Evolutionary conservation across 73 alveolate species (phyloP).

Genomic region (Paramecium tetraurelia): DNA sequence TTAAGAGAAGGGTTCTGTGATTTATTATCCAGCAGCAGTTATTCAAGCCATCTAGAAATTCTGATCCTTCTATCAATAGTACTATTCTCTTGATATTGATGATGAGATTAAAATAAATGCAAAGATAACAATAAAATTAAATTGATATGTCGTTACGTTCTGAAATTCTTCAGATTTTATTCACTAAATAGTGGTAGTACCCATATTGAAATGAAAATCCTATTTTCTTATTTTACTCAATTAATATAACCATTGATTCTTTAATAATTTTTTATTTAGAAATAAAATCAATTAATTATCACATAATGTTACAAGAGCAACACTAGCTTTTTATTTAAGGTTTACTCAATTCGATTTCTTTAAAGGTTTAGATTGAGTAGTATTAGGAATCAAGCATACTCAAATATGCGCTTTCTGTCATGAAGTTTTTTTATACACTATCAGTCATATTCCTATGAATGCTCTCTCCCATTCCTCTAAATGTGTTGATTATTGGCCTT

Average conservation of each 20-base stretch:
- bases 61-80: not conserved
- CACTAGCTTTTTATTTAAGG: not conserved
- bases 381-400: not conserved
- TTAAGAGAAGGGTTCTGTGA: not conserved
- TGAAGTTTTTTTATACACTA: not conserved
- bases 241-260: too few relatives aligned
- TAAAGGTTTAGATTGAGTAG: not conserved
- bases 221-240: too few relatives aligned
- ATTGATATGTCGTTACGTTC: too few relatives aligned
- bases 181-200: too few relatives aligned
- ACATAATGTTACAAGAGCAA: not conserved
- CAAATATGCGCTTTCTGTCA: not conserved
- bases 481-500: constrained; percentile 16
- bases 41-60: not conserved
- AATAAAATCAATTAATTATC: not conserved
- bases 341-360: not conserved
- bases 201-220: too few relatives aligned
- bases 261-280: too few relatives aligned
- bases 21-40: not conserved
- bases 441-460: not conserved
- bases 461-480: not conserved
- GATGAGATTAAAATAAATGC: not conserved
- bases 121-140: too few relatives aligned
- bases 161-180: not conserved
- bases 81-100: not conserved